These are phyloP conservation scores for Skeletonema marinoi DNA, from an alignment of 108 stramenopile species.

Conservation along the genomic window DNA sequence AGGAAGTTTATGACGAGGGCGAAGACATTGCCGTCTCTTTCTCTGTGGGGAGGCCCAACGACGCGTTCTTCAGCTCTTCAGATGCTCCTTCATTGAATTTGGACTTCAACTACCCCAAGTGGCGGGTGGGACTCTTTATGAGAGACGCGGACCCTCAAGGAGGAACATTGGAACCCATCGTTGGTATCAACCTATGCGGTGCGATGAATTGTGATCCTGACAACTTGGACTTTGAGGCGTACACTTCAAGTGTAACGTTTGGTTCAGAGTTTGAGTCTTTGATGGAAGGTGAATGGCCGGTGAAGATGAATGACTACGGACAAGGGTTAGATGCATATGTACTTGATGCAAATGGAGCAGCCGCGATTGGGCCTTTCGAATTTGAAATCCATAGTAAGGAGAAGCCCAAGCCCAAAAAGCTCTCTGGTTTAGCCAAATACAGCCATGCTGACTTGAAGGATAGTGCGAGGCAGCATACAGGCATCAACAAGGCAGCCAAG, in stretches of 20 bases:
- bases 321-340: constrained; percentile 16
- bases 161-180: constrained; percentile 14
- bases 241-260: constrained; percentile 9
- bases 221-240: neutral
- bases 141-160: constrained; percentile 31
- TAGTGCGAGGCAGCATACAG: neutral
- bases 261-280: neutral
- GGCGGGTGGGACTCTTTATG: constrained; percentile 27
- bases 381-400: constrained; percentile 6
- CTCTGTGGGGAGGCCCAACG: constrained; percentile 11
- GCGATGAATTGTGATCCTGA: constrained; percentile 1
- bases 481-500: neutral
- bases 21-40: constrained; percentile 5
- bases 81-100: constrained; percentile 7
- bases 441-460: neutral
- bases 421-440: neutral
- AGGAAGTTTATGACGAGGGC: neutral
- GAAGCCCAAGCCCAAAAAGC: neutral
- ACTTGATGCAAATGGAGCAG: constrained; percentile 12
- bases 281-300: constrained; percentile 18
- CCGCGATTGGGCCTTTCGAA: constrained; percentile 22
- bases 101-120: constrained; percentile 6
- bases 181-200: constrained; percentile 10
- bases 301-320: constrained; percentile 8
- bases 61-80: constrained; percentile 1